Base-by-base conservation (phyloP, 208 protist genomes). In the Leishmania mexicana region DNA sequence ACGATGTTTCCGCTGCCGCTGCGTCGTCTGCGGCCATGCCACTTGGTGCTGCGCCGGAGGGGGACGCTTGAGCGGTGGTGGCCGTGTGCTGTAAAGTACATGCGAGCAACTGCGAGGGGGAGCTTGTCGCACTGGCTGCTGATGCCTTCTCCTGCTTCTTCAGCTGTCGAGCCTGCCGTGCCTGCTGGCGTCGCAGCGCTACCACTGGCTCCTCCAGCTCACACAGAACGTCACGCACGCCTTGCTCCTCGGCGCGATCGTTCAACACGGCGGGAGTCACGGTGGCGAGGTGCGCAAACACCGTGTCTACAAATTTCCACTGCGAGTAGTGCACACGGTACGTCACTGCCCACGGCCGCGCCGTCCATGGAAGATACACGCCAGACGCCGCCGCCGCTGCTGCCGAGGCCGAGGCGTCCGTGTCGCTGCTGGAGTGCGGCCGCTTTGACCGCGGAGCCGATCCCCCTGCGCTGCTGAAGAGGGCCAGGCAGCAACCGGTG, bases 291-390 rank as follows among this genome's bases (percentile, higher is more conserved):
- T 87, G 84, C 15, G 87, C 77, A 4, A 94, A 76, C 11, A 88
- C 82, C 21, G 85, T 86, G 71, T 96, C 90, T 28, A 95, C 79
- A 54, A 90, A 93, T 40, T 89, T 86, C 90, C 87, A 94, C 49
- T 93, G 88, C 6, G 84, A 57, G 42, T 85, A 72, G 80, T 89
- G 84, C 21, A 83, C 79, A 40, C 87, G 67, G 85, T 95, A 93
- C 54, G 85, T 89, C 1, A 92, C 72, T 19, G 81, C 74, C 80
- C 83, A 91, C 35, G 86, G 89, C n/a, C 92, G 88, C 38, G 89
- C 90, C 54, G 87, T 86, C 93, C 93, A 96, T 19, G 93, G 93
- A 19, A 96, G 76, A 45, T 85, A 86, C 11, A 89, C 87, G 45
- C 54, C 75, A 4, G 75, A 65, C 76, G 75, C 75, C 75, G 2